Base-by-base conservation (phyloP, 108 stramenopile genomes). In the Pseudonitzschia pungens region DNA sequence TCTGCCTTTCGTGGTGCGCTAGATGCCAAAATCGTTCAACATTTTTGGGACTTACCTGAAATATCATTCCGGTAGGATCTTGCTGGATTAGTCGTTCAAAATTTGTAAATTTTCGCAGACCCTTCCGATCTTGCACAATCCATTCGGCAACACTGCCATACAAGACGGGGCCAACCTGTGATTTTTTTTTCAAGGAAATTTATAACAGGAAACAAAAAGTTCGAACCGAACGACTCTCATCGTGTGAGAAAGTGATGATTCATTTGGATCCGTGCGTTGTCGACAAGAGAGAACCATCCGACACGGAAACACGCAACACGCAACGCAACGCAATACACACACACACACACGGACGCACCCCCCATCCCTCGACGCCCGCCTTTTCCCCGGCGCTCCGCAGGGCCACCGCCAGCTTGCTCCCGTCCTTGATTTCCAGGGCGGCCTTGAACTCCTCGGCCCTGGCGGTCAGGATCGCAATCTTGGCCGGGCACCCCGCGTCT, bases 71-170 rank as follows among this genome's bases (percentile, higher is more conserved):
- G 12, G 94, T 90, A 14, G 90, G 92, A 84, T 93, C 92, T 71
- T 93, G 89, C 78, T 91, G 80, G 1, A 96, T 56, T 50, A 97
- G 70, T 57, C 81, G 82, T 68, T 95, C 92, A 82, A 98, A 96
- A 67, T 96, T 96, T 22, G 74, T 82, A 69, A 94, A 92, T 70
- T 98, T 97, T 5, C 95, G 79, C 45, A 86, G 62, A 32, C 97
- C 96, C 78, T 98, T 98, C 12, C 86, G 82, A 74, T 87, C 69
- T 71, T 97, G 95, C 31, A 90, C 78, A 1, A 98, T 81, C 97
- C 97, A 98, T 77, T 98, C 97, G 22, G 94, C 92, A 4, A 97
- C 95, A 72, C 91, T 92, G 26, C 97, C 97, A 73, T 98, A 98
- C 27, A 97, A 76, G 10, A 98, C 96, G 7, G 95, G 95, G 5